Percentiles rank a stretch among this genome's conserved stretches.
Conservation (phyloP, 2,329 filamentous ascomycete genomes). For the Clonostachys solani region DNA sequence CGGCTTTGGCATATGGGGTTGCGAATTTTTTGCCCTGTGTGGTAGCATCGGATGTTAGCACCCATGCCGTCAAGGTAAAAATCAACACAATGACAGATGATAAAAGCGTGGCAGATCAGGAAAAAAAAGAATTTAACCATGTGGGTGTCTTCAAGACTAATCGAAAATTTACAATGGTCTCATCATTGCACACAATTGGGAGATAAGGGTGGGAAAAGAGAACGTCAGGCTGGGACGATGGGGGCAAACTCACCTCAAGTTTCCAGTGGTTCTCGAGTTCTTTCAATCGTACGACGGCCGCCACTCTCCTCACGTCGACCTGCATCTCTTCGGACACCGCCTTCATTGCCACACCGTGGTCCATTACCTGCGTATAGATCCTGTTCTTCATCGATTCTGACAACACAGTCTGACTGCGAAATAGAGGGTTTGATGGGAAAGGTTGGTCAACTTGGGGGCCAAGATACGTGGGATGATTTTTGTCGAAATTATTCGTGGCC, state of each 20-base stretch:
- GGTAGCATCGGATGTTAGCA: constrained; percentile 13
- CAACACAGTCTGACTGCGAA: constrained; percentile 68
- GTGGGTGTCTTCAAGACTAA: constrained; percentile 98
- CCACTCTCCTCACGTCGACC: constrained; percentile 79
- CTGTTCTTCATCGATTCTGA: constrained; percentile 68
- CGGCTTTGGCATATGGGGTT: constrained; percentile 68
- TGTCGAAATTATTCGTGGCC: constrained; percentile 7
- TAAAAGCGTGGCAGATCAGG: neutral
- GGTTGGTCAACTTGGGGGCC: constrained; percentile 41
- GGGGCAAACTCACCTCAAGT: constrained; percentile 58
- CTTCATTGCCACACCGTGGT: constrained; percentile 65
- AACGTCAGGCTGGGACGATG: neutral
- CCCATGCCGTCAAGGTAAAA: neutral
- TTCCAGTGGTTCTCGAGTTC: constrained; percentile 79
- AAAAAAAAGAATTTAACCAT: constrained; percentile 67
- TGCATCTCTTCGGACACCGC: constrained; percentile 72
- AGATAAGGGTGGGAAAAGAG: constrained; percentile 1
- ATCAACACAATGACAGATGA: neutral
- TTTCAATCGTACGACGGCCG: constrained; percentile 80
- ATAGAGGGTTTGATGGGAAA: constrained; percentile 71
- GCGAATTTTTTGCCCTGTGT: constrained; percentile 74
- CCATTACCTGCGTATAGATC: constrained; percentile 67
- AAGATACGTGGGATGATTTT: constrained; percentile 29
- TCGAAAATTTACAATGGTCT: constrained; percentile 74
- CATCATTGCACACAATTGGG: constrained; percentile 38